Evolutionary conservation across 2,329 filamentous ascomycete species (phyloP), one percentile per base, ranked within the genome.

Genomic region (Pseudopyrenochaeta lycopersici): DNA sequence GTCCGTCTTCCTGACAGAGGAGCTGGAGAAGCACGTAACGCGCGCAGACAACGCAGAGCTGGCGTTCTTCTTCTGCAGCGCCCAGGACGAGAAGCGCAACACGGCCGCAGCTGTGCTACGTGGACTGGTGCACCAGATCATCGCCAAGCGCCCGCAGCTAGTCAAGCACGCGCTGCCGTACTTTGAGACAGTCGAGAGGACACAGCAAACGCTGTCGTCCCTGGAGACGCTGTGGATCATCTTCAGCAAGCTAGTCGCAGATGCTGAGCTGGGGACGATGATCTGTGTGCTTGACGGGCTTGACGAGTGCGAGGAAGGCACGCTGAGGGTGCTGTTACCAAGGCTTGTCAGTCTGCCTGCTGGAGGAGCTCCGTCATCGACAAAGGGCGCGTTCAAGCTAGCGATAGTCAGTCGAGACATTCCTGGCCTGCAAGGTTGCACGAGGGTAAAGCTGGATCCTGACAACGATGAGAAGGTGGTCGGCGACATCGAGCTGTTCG

Each of bases 51-150:
- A 45, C 6, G 31, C 50, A 7, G n/a, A 53, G 3, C 17, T 60
- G 12, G 20, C 55, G 1, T 68, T 62, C 44, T 69, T 50, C 49
- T 74, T 74, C 49, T 73, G 67, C 55, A 58, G 54, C 27, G 42
- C 54, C 35, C 50, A 67, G 29, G 61, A 73, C 39, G 49, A 65
- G 12, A 63, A 56, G 27, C 63, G 67, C 7, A 71, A 68, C 41
- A 74, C 58, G 9, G 62, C 56, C 10, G n/a, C 50, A 5, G 47
- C 57, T 31, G 48, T 73, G 3, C 33, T 75, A 2, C 55, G 66
- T 18, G 53, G 68, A 11, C 46, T 75, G 1, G 15, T 74, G 1
- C 56, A 54, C 47, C 68, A 71, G 49, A 52, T 74, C 6, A 31
- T 68, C 2, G 21, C 12, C 0, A 53, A 58, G n/a, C n/a, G n/a